Evolutionary conservation across 1,284 basidiomycete species (phyloP), one percentile per base, ranked within the genome.

Genomic region (Tilletia horrida): DNA sequence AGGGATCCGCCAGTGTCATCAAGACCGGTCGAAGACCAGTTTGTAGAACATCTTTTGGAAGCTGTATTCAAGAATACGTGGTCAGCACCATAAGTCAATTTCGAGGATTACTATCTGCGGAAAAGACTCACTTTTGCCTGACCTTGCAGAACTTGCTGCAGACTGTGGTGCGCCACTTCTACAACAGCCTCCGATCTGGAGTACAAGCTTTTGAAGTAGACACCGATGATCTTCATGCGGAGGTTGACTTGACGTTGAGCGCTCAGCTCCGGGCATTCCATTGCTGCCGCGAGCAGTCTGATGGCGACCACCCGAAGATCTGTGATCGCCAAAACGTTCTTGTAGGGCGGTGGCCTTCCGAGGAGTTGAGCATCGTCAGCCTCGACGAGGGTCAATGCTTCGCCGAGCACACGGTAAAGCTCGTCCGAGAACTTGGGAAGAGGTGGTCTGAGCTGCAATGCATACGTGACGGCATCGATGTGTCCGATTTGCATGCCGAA

Each of bases 141-240:
- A 77, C 93, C 90, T 55, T 77, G 75, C 59, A 98, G 85, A 1
- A 97, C 92, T 83, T 92, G 90, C 71, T 91, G 88, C 59, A 99
- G 87, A 63, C 93, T 93, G 74, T 95, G 91, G 77, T 97, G 93
- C 0, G 96, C 94, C 11, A 93, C 93, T 75, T 95, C 90, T 76
- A 97, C 97, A 70, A 99, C 91, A 78, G 97, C 93, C 14, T 88
- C 86, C n/a, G 90, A 91, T 23, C 89, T 86, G 3, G 94, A 96
- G 83, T 99, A 99, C 55, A 99, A 86, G 16, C 95, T 94, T 84
- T 98, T 98, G 87, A 99, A 99, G 84, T 98, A 98, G 23, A 97
- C 92, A 40, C 91, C 87, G 27, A 93, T 96, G 45, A 97, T 95
- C 88, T 90, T 83, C 91, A 91, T 64, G 31, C 80, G 73, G 76